Evolutionary conservation across 345 rosid species (phyloP), one percentile per base, ranked within the genome.

Genomic region (Eutrema yunnanense): DNA sequence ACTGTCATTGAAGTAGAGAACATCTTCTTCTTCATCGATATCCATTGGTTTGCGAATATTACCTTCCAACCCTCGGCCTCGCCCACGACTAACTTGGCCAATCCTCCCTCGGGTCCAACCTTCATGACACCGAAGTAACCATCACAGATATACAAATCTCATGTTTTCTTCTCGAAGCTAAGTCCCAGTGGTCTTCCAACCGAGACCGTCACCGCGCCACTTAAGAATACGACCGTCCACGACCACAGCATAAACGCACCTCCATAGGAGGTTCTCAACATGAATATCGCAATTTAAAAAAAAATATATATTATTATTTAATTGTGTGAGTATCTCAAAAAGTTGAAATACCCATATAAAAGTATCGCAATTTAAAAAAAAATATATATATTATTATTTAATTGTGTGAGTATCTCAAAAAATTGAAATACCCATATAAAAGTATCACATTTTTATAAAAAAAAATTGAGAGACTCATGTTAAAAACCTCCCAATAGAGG

Each of bases 71-170:
- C 87, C 43, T 84, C 88, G 36, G 79, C 91, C 47, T 85, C 76
- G 6, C 69, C 60, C 19, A 81, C 83, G 6, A 88, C 62, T 26
- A 52, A 74, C 38, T 73, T 67, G 6, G 97, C 92, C 47, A 83
- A 64, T 5, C 95, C 92, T 19, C 90, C 92, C 9, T 65, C 62
- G 4, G 92, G 89, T 10, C 95, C 95, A n/a, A 88, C 92, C 8
- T 80, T 88, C 51, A 76, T 57, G 56, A 90, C 52, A 12, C 92
- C 95, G 1, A 81, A 69, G 81, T 88, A 90, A 6, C 89, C 90
- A 81, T 90, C 97, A 2, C 90, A 89, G 13, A 87, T 87, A 76
- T 90, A 90, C 42, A 90, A 86, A 65, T 87, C 89, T 69, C 97
- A 90, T 0, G 86, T 83, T 78, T 73, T 81, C 52, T 81, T 81